Base-by-base conservation (phyloP, 495 filamentous ascomycete genomes). In the Penicillium bovifimosum region DNA sequence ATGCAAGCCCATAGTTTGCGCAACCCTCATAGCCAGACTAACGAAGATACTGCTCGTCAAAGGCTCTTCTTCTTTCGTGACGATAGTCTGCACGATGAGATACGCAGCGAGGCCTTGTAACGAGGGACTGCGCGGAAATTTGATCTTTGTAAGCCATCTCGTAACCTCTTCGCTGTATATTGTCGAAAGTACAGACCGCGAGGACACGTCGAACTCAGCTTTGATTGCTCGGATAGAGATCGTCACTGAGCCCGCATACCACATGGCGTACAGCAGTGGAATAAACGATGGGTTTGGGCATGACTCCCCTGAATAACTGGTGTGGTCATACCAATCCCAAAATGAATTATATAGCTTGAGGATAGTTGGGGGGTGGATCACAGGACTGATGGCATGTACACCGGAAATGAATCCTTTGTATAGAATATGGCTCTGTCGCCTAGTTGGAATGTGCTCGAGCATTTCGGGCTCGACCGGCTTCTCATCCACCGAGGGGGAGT, bases 1-100 rank as follows among this genome's bases (percentile, higher is more conserved):
- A 60, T 88, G 86, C 1, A 88, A 72, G 0, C 85, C 85, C 83
- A 88, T 85, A 16, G 81, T 83, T 51, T 87, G 84, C 0, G 85
- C 85, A n/a, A 86, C 80, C 56, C 82, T 74, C 57, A 86, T 76
- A 9, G 77, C 75, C 9, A 83, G 67, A 18, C 83, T 84, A 24
- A 77, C 65, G 20, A 75, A 77, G 3, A 75, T 54, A 59, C 74
- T 77, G 52, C 72, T 77, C 6, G 72, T 72, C 34, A 77, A 41
- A 7, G 74, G 74, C 34, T 77, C 72, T 55, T 77, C 74, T 28
- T 77, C 74, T 28, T 75, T 75, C 1, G 74, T 66, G 7, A 75
- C 54, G 24, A 77, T 76, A 3, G 74, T 77, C 51, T 74, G 73
- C 9, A 73, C 69, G 17, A 77, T 61, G 6, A 77, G 61, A 52